Base-by-base conservation (phyloP, 2,329 filamentous ascomycete species). In the Purpureocillium takamizusanense region DNA sequence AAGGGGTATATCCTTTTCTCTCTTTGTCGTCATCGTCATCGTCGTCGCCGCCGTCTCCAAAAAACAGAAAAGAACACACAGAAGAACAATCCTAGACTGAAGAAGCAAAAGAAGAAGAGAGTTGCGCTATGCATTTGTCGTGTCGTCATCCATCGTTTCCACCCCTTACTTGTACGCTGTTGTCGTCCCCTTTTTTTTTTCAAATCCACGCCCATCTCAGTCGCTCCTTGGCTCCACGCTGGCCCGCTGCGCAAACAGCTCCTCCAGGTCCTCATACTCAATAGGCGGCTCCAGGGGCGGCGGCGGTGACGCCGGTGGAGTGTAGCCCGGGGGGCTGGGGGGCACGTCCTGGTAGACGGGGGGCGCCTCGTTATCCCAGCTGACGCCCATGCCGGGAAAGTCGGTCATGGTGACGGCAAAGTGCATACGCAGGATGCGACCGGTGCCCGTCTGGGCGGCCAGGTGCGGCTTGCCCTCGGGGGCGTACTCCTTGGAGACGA, bases 311-410 rank as follows among this genome's bases (percentile, higher is more conserved):
- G 23, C 27, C 17, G 13, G 10, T 12, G 27, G 1, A 7, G 25
- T 35, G 61, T 89, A 89, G 6, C 69, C 72, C 0, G 90, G 90
- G 35, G 90, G 90, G 51, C 83, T 87, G 2, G 79, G 81, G 1
- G 90, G 89, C 31, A 97, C 88, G 55, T 97, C 87, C 61, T 92
- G 83, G 63, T 98, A 98, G 49, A 94, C 77, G 1, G 90, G 90
- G 11, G 90, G 90, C 54, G 86, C 81, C 67, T 98, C 90, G 62
- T 95, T 90, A 51, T 97, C 90, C 90, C 92, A 98, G 50, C 84
- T 86, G 51, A 98, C 89, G 36, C 90, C 89, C 56, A 95, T 75
- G 14, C 90, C 90, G 15, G 77, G 76, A 42, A 86, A 77, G 63
- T 94, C 84, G 4, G 89, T 95, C 39, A 97, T 73, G 41, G 79